Evolutionary conservation across 495 filamentous ascomycete species (phyloP).

Genomic region (Penicillium pancosmium): DNA sequence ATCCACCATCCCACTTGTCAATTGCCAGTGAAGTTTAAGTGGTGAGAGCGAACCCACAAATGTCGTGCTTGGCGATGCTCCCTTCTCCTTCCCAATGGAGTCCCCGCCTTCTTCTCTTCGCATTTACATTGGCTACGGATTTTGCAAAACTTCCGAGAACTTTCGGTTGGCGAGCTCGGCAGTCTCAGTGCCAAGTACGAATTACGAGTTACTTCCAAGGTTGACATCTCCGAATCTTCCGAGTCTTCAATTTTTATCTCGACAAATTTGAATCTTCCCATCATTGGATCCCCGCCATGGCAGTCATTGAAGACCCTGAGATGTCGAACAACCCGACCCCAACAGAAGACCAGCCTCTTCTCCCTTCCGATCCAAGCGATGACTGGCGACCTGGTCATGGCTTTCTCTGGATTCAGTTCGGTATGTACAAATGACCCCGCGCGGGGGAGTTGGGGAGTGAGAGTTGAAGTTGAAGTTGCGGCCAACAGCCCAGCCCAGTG

Average conservation of each 20-base stretch:
- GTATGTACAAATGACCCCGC: constrained; percentile 21
- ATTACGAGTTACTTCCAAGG: too few relatives aligned
- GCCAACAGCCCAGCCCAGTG: too few relatives aligned
- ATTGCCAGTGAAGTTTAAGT: not conserved
- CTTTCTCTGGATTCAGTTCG: constrained; percentile 51
- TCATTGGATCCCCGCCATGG: not conserved
- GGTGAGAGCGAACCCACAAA: constrained; percentile 12
- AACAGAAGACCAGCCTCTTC: constrained; percentile 42
- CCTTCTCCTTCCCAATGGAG: constrained; percentile 21
- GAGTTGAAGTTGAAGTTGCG: too few relatives aligned
- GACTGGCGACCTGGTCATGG: constrained; percentile 44
- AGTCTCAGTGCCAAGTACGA: too few relatives aligned
- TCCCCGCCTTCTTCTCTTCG: constrained; percentile 18
- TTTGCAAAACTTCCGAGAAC: not conserved
- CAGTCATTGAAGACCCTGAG: not conserved
- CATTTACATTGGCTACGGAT: not conserved
- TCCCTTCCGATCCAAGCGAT: constrained; percentile 28
- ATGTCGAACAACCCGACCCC: constrained; percentile 2
- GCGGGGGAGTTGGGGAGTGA: too few relatives aligned
- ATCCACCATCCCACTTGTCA: too few relatives aligned
- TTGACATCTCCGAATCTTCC: not conserved
- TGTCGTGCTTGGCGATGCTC: constrained; percentile 29
- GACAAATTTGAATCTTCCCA: too few relatives aligned
- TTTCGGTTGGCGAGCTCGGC: too few relatives aligned
- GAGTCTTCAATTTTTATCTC: too few relatives aligned